Evolutionary conservation across 768 basidiomycete species (phyloP), one percentile per base, ranked within the genome.

Genomic region (Suillus tomentosus): DNA sequence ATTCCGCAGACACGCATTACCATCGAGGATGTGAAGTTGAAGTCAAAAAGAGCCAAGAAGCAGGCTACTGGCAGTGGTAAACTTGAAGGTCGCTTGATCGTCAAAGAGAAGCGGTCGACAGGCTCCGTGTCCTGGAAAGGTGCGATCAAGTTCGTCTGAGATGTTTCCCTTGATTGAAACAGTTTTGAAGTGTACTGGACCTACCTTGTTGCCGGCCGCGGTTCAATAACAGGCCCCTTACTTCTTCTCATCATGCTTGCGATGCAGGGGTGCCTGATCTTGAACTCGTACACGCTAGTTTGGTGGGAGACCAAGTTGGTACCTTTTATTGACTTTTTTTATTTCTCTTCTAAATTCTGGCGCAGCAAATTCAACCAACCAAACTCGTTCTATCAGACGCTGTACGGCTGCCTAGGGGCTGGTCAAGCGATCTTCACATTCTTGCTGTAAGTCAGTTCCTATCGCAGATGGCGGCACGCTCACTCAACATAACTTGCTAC

Each of bases 231-330:
- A 0, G 69, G 80, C 0, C 87, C 88, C 0, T 65, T 86, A 22
- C 75, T 87, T 14, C 8, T 87, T 4, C 39, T 85, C 1, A 78
- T 80, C 40, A 79, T 84, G 40, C 10, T 85, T 9, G 66, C 87
- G 36, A 88, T 89, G 86, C 88, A 88, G 77, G 82, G 77, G 27
- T 82, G 82, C 62, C 82, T 84, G 69, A 81, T 89, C 59, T 71
- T 87, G 67, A 88, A 85, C 67, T 83, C 85, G 61, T 89, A 90
- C 65, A 87, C 86, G 54, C 77, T 92, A 19, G 85, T 90, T 19
- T 91, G 86, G 85, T 89, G 90, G 90, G 83, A 90, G 71, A 80
- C 77, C 53, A 81, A 88, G 85, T 86, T 56, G 61, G 82, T 76
- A 0, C 31, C 24, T 42, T 50, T 61, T 48, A 40, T 47, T 2